Percentiles rank a stretch among this genome's conserved stretches.
Evolutionary conservation across 192 early-diverging fungal species (phyloP).

Genomic region (Coemansia aciculifera): DNA sequence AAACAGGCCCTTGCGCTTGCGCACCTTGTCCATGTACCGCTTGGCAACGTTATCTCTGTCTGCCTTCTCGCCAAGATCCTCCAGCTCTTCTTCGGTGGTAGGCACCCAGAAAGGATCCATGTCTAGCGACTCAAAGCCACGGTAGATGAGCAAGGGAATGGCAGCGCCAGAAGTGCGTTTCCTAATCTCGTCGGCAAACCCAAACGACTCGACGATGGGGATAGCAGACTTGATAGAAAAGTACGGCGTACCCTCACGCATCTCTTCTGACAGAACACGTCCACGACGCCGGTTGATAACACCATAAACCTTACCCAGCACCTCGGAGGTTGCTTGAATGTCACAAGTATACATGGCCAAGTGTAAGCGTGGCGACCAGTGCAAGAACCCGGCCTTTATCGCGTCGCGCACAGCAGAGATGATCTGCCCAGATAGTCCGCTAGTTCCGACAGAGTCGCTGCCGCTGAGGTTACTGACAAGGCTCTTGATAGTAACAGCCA

Average conservation of each 20-base stretch:
- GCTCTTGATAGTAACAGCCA: conserved; percentile 52
- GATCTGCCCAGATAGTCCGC: conserved; percentile 70
- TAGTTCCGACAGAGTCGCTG: conserved; percentile 9
- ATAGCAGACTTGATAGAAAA: conserved; percentile 84
- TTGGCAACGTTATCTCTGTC: conserved; percentile 95
- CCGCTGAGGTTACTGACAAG: conserved; percentile 21
- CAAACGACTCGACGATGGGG: conserved; percentile 97
- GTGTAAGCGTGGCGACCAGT: conserved; percentile 93
- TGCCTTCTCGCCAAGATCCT: conserved; percentile 97
- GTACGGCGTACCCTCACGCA: conserved; percentile 97
- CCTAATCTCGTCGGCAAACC: conserved; percentile 97
- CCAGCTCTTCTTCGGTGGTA: conserved; percentile 94
- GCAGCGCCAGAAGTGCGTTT: conserved; percentile 95
- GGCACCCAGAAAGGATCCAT: conserved; percentile 99
- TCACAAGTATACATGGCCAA: conserved; percentile 97
- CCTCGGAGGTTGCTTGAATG: conserved; percentile 92
- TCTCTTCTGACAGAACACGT: conserved; percentile 91
- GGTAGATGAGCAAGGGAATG: conserved; percentile 92
- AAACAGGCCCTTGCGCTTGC: conserved; percentile 94
- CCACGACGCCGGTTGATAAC: conserved; percentile 89
- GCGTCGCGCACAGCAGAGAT: conserved; percentile 85
- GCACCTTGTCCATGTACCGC: conserved; percentile 93
- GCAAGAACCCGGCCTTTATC: conserved; percentile 79
- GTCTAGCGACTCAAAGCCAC: conserved; percentile 90
- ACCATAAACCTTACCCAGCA: conserved; percentile 93